Evolutionary conservation across 1,284 basidiomycete genomes (phyloP).

Genomic region (Moesziomyces globuligerus): DNA sequence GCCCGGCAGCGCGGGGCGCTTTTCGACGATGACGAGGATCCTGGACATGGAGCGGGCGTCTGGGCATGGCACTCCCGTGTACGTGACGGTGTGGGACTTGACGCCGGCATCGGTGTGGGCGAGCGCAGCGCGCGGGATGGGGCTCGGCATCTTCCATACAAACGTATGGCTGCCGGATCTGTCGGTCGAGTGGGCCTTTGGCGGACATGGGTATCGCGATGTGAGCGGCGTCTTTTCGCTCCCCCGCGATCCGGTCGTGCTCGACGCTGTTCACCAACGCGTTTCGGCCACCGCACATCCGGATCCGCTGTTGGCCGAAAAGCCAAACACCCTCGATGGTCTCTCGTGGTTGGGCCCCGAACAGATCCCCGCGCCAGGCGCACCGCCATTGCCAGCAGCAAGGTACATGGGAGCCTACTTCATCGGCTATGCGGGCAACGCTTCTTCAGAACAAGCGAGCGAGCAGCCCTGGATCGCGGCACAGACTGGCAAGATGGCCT

Average conservation of each 20-base stretch:
- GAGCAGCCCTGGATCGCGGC: not conserved
- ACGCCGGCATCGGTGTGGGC: conserved; percentile 12
- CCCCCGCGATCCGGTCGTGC: conserved; percentile 13
- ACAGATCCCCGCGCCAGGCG: conserved; percentile 14
- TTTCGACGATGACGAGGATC: not conserved
- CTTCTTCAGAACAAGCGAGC: too few relatives aligned
- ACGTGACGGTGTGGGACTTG: conserved; percentile 32
- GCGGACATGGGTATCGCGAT: conserved; percentile 18
- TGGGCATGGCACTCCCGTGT: conserved; percentile 22
- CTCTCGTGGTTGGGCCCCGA: conserved; percentile 20
- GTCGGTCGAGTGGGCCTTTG: conserved; percentile 24
- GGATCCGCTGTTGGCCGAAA: not conserved
- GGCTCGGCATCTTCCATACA: conserved; percentile 30
- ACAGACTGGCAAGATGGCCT: conserved; percentile 15
- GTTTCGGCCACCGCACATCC: not conserved
- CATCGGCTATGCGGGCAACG: conserved; percentile 20
- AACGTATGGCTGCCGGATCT: conserved; percentile 26
- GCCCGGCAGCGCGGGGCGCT: not conserved
- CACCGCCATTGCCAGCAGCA: conserved; percentile 14
- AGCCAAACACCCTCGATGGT: conserved; percentile 11
- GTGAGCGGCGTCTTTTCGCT: conserved; percentile 28
- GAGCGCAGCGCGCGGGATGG: conserved; percentile 7
- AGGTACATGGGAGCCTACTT: conserved; percentile 23
- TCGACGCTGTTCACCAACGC: not conserved
- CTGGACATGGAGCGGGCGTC: conserved; percentile 2